phyloP scores from a whole-genome alignment of 345 rosid species.

The Syzygium oleosum region DNA sequence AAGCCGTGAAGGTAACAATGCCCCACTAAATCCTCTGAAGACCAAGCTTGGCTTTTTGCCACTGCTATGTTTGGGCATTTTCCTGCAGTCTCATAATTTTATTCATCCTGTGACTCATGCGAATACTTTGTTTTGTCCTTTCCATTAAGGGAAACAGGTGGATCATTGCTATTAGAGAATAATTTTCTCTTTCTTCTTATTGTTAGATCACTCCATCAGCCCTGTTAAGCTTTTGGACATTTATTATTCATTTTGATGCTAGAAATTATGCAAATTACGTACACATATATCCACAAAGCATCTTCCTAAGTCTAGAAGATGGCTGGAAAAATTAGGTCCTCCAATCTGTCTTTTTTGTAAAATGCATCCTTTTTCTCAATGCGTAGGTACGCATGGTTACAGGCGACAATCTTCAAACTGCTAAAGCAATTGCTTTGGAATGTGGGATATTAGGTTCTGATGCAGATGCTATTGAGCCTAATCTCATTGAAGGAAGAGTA shows the following conservation, averaged over 20 bases:
- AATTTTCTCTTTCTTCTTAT: not conserved
- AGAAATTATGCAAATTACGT: not conserved
- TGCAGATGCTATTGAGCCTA: not conserved
- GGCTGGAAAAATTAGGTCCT: not conserved
- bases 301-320: not conserved
- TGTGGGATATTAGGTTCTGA: constrained; percentile 7
- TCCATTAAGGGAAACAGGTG: not conserved
- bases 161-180: not conserved
- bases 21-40: not conserved
- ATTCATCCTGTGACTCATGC: not conserved
- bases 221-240: not conserved
- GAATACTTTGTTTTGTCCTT: not conserved
- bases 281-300: not conserved
- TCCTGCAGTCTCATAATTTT: not conserved
- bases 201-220: not conserved
- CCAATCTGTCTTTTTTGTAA: not conserved
- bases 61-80: not conserved
- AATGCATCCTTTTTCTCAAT: not conserved
- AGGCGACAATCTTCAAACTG: constrained; percentile 13
- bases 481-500: constrained; percentile 9
- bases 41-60: not conserved
- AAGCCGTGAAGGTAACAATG: not conserved
- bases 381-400: constrained; percentile 10
- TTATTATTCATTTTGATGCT: not conserved
- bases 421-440: constrained; percentile 12